Conservation (phyloP, 352 stramenopile species). For the Phytophthora pisi region DNA sequence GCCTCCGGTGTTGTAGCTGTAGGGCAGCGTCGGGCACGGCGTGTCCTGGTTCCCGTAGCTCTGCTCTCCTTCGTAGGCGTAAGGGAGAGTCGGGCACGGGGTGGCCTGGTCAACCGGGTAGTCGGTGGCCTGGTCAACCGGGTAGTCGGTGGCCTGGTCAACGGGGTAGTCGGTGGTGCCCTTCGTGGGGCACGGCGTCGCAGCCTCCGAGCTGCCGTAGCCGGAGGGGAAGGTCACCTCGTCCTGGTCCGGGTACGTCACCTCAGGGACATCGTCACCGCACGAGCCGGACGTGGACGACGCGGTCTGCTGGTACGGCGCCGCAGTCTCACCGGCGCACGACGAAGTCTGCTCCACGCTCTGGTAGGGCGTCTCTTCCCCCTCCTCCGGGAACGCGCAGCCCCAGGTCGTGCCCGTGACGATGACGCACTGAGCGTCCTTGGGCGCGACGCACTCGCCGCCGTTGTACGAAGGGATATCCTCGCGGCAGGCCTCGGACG, state of each 20-base stretch:
- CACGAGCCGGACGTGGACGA: conserved; percentile 19
- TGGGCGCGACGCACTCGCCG: conserved; percentile 33
- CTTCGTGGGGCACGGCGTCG: conserved; percentile 18
- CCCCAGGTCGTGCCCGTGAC: conserved; percentile 39
- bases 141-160: background rate
- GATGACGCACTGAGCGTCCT: conserved; percentile 47
- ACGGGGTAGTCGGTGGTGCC: background rate
- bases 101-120: background rate
- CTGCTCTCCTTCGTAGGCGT: background rate
- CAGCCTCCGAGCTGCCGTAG: background rate
- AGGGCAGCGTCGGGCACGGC: conserved; percentile 20
- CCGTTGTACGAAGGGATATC: conserved; percentile 48
- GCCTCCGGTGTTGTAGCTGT: conserved; percentile 4
- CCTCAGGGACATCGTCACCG: conserved; percentile 21
- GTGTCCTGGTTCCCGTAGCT: conserved; percentile 4
- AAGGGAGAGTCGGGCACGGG: background rate
- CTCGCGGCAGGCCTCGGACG: conserved; percentile 29
- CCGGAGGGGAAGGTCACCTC: conserved; percentile 25
- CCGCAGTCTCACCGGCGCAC: background rate
- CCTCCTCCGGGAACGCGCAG: conserved; percentile 27
- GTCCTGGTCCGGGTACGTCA: conserved; percentile 25
- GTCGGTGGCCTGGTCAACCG: background rate
- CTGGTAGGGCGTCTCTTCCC: conserved; percentile 9
- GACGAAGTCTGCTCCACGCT: conserved; percentile 2
- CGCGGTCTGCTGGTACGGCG: conserved; percentile 4